Evolutionary conservation across 495 filamentous ascomycete genomes (phyloP).

Genomic region (Penicillium parvum): DNA sequence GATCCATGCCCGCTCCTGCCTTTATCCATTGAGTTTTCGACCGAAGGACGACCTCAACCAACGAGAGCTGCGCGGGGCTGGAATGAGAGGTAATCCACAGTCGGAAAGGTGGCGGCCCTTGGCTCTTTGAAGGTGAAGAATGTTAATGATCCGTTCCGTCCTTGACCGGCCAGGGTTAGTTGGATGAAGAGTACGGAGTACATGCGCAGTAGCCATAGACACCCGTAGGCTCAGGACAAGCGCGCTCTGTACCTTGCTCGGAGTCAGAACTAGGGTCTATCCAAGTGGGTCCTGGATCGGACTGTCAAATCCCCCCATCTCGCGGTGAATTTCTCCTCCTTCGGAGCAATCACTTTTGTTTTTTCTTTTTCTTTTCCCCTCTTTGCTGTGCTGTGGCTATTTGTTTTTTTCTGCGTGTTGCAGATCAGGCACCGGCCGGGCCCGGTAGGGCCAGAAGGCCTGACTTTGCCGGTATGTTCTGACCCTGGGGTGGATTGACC

Average conservation of each 20-base stretch:
- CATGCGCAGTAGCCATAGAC: neutral
- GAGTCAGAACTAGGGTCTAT: conserved; percentile 11
- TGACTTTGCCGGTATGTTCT: conserved; percentile 9
- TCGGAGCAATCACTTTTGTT: neutral
- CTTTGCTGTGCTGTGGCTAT: neutral
- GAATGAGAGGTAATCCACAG: conserved; percentile 14
- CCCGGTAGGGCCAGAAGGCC: neutral
- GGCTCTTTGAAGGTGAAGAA: conserved; percentile 4
- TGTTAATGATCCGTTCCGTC: conserved; percentile 13
- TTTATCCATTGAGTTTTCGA: conserved; percentile 16
- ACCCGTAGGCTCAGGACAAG: no score
- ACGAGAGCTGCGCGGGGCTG: conserved; percentile 6
- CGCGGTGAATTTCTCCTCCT: no score
- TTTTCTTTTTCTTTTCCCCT: neutral
- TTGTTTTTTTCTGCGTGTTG: neutral
- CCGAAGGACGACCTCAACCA: conserved; percentile 9
- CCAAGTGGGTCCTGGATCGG: conserved; percentile 19
- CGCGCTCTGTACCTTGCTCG: conserved; percentile 13
- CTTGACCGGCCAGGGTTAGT: no score
- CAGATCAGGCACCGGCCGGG: neutral
- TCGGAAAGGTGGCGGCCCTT: conserved; percentile 10
- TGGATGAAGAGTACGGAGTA: neutral
- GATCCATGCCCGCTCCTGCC: conserved; percentile 3
- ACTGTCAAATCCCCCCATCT: no score
- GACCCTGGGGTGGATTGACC: conserved; percentile 5